These are phyloP conservation scores for Fomitopsis pulvina DNA, from an alignment of 768 basidiomycete species.

Conservation along the genomic window DNA sequence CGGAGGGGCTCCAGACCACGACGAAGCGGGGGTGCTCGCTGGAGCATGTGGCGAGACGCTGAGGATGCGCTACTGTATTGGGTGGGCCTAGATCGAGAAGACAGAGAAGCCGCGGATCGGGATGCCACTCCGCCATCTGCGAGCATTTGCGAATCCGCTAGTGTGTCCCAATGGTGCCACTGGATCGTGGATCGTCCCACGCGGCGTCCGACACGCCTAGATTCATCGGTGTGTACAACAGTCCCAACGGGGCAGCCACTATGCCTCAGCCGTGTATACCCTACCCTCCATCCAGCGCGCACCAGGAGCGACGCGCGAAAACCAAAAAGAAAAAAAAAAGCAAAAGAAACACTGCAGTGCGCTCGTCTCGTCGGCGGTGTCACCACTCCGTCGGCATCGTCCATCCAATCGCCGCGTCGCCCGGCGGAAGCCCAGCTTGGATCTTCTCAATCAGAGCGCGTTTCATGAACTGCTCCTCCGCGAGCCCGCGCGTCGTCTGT, in stretches of 20 bases:
- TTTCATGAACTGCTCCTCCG: slow-evolving; percentile 97
- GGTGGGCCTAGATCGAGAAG: not conserved
- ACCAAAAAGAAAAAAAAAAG: no score
- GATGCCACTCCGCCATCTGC: not conserved
- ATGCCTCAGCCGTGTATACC: no score
- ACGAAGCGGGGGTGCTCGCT: no score
- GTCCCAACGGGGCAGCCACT: no score
- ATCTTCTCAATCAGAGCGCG: slow-evolving; percentile 94
- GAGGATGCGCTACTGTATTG: not conserved
- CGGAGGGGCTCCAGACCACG: no score
- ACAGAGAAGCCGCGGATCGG: not conserved
- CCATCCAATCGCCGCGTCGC: slow-evolving; percentile 17
- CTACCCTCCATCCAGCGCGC: no score
- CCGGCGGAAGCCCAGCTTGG: slow-evolving; percentile 48
- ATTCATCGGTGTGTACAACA: not conserved
- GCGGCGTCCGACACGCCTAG: not conserved
- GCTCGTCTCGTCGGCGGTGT: not conserved
- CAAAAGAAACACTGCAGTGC: no score
- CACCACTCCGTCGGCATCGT: slow-evolving; percentile 4
- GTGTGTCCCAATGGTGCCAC: not conserved
- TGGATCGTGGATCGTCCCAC: not conserved
- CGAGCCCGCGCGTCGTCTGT: slow-evolving; percentile 78
- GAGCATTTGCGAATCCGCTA: not conserved
- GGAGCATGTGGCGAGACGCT: no score
- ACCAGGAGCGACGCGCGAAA: no score